phyloP scores from a whole-genome alignment of 1,284 basidiomycete genomes.

The Termitomyces sp. region DNA sequence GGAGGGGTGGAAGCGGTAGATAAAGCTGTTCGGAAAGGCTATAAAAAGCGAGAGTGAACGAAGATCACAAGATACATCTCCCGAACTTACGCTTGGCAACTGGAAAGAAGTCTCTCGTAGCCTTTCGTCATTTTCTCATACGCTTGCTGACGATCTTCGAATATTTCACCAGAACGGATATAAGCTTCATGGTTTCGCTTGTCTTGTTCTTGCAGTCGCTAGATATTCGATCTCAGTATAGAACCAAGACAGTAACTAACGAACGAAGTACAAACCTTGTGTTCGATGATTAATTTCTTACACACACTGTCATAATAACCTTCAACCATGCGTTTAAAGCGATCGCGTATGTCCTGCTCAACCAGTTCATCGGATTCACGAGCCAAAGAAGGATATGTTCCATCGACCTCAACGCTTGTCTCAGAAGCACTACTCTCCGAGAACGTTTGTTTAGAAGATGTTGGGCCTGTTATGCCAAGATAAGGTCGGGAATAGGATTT shows the following conservation, averaged over 20 bases:
- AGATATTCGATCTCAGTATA: slow-evolving; percentile 3
- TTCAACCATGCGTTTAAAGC: slow-evolving; percentile 90
- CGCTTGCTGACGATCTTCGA: slow-evolving; percentile 96
- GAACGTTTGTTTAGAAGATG: slow-evolving; percentile 52
- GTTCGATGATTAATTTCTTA: slow-evolving; percentile 88
- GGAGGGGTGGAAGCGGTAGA: slow-evolving; percentile 75
- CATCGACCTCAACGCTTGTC: slow-evolving; percentile 36
- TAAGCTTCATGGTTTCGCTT: slow-evolving; percentile 97
- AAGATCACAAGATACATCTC: background rate
- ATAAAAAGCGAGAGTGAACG: slow-evolving; percentile 1
- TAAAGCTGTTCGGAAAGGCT: slow-evolving; percentile 88
- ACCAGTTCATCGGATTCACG: slow-evolving; percentile 71
- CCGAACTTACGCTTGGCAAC: slow-evolving; percentile 71
- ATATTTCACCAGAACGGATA: slow-evolving; percentile 97
- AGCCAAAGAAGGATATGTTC: slow-evolving; percentile 37
- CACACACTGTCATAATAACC: slow-evolving; percentile 89
- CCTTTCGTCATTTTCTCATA: slow-evolving; percentile 98
- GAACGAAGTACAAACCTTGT: slow-evolving; percentile 57
- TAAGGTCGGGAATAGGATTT: slow-evolving; percentile 81
- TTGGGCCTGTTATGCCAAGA: slow-evolving; percentile 62
- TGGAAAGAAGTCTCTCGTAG: slow-evolving; percentile 86
- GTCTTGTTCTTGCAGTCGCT: slow-evolving; percentile 96
- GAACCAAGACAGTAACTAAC: background rate
- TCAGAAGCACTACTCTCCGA: slow-evolving; percentile 49
- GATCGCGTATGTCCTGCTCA: slow-evolving; percentile 77